These are phyloP conservation scores for Limtongia smithiae DNA, from an alignment of 805 yeast species.

Conservation along the genomic window DNA sequence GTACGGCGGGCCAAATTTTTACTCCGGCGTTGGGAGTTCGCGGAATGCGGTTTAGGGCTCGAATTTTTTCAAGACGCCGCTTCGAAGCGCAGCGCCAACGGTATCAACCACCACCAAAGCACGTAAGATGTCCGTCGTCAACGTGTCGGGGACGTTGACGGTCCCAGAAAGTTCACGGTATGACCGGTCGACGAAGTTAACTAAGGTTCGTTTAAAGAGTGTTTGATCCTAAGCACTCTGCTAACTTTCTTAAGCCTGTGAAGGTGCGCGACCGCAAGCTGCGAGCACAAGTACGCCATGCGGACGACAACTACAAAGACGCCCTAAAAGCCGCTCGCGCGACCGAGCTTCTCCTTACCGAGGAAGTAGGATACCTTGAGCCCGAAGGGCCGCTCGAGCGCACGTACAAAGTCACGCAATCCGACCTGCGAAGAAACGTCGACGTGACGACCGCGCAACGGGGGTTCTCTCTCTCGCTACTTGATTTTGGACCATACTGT, in stretches of 20 bases:
- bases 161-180: no score
- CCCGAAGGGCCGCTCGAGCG: constrained; percentile 88
- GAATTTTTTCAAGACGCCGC: no score
- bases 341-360: constrained; percentile 80
- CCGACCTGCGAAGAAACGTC: constrained; percentile 69
- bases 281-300: constrained; percentile 59
- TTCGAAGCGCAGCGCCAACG: no score
- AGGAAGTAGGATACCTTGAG: constrained; percentile 81
- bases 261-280: constrained; percentile 54
- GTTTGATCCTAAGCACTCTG: not conserved
- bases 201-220: constrained; percentile 6
- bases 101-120: not conserved
- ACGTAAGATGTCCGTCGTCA: no score
- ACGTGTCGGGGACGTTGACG: no score
- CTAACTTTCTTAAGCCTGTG: not conserved
- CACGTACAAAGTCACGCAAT: constrained; percentile 80
- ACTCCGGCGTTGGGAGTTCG: not conserved
- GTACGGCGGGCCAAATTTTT: not conserved
- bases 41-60: no score
- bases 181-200: not conserved
- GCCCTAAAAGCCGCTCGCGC: constrained; percentile 82
- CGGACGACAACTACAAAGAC: constrained; percentile 68
- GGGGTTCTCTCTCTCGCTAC: constrained; percentile 63
- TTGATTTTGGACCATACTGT: constrained; percentile 87
- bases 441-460: constrained; percentile 74